phyloP scores from a whole-genome alignment of 164 flowering plant genomes.

The Magnolia changhungtana region DNA sequence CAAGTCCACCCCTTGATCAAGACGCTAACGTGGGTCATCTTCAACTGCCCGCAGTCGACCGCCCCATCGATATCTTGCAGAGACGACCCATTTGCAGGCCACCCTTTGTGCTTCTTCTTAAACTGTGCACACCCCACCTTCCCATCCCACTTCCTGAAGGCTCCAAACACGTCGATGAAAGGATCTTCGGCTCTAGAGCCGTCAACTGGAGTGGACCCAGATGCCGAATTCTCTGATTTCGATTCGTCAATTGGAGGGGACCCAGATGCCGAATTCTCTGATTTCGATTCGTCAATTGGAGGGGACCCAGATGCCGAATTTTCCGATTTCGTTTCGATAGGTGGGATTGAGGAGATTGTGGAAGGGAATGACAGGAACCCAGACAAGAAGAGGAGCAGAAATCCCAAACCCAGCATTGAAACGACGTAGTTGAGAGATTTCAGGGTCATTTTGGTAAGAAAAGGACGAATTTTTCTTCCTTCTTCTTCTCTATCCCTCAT shows the following conservation, averaged over 20 bases:
- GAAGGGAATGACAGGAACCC: conserved; percentile 59
- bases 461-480: not conserved
- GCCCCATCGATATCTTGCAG: conserved; percentile 41
- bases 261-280: conserved; percentile 15
- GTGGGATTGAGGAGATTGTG: conserved; percentile 29
- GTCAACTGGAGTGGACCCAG: not conserved
- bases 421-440: conserved; percentile 48
- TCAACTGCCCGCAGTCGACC: conserved; percentile 48
- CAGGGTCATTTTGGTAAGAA: conserved; percentile 32
- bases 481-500: not conserved
- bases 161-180: conserved; percentile 56
- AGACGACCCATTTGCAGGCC: conserved; percentile 23
- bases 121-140: conserved; percentile 72
- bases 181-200: conserved; percentile 36
- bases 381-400: conserved; percentile 54
- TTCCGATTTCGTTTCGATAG: conserved; percentile 14
- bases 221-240: conserved; percentile 3
- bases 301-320: not conserved
- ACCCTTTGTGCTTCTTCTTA: conserved; percentile 39
- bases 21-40: conserved; percentile 69
- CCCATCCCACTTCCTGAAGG: conserved; percentile 82
- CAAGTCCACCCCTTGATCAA: conserved; percentile 99
- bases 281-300: not conserved
- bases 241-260: conserved; percentile 25
- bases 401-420: conserved; percentile 46